These are phyloP conservation scores for Crithidia sp. DNA, from an alignment of 208 protist genomes.

Conservation along the genomic window DNA sequence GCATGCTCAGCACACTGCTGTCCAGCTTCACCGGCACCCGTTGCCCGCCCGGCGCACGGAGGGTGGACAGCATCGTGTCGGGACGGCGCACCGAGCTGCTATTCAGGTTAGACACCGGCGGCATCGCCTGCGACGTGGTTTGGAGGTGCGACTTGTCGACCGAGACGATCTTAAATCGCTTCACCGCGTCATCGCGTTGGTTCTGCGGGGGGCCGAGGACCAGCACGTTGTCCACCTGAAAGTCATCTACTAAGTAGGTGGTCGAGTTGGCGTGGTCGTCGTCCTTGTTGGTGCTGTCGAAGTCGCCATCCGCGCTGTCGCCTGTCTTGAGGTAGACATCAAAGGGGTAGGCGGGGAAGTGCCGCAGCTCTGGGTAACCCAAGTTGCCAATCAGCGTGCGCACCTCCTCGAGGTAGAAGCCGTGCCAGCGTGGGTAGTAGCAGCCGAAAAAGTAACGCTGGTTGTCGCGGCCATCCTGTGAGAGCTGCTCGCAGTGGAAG, in stretches of 20 bases:
- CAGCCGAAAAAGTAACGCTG: constrained; percentile 89
- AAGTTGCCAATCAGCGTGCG: constrained; percentile 80
- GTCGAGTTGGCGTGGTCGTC: constrained; percentile 33
- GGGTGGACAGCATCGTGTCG: constrained; percentile 52
- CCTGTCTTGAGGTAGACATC: constrained; percentile 74
- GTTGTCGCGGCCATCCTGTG: constrained; percentile 63
- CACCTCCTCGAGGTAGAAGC: constrained; percentile 92
- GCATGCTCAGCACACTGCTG: constrained; percentile 44
- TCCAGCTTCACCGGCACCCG: constrained; percentile 50
- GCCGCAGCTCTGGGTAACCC: constrained; percentile 70
- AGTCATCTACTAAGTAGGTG: constrained; percentile 87
- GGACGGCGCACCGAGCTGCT: constrained; percentile 37
- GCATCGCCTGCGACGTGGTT: constrained; percentile 41
- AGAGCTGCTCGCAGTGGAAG: constrained; percentile 86
- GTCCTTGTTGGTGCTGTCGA: constrained; percentile 40
- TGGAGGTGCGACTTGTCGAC: constrained; percentile 75
- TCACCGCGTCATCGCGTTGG: constrained; percentile 79
- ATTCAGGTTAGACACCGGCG: constrained; percentile 32
- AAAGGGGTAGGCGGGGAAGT: constrained; percentile 83
- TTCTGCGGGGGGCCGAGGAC: constrained; percentile 77
- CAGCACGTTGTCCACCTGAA: constrained; percentile 73
- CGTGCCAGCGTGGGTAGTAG: constrained; percentile 91
- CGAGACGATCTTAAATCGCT: constrained; percentile 84
- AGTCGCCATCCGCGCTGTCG: not conserved
- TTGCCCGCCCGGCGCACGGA: constrained; percentile 29